phyloP scores from a whole-genome alignment of 805 yeast genomes.

The Cyberlindnera euphorbiiphila region DNA sequence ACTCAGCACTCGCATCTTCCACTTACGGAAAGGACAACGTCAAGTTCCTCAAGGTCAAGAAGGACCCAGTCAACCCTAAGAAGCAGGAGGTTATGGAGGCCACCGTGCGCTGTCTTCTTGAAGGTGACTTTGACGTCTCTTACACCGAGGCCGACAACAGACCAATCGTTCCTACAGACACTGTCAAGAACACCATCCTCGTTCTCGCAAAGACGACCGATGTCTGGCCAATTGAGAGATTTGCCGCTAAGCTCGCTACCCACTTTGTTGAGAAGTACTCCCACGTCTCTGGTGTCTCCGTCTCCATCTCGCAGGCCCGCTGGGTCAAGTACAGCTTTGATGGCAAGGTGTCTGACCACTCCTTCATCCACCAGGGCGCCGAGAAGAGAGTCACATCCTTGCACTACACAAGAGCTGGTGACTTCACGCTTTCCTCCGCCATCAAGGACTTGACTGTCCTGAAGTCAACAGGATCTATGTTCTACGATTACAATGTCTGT shows the following conservation, averaged over 20 bases:
- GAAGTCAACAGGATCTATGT: conserved; percentile 91
- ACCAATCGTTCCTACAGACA: conserved; percentile 90
- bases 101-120: conserved; percentile 68
- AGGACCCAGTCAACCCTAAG: conserved; percentile 67
- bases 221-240: conserved; percentile 88
- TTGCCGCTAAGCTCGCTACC: conserved; percentile 78
- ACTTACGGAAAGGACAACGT: conserved; percentile 92
- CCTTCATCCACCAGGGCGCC: conserved; percentile 80
- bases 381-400: conserved; percentile 66
- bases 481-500: conserved; percentile 80
- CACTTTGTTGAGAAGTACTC: conserved; percentile 76
- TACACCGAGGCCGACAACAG: conserved; percentile 87
- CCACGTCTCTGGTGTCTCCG: conserved; percentile 71
- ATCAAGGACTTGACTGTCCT: conserved; percentile 77
- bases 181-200: conserved; percentile 84
- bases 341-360: conserved; percentile 77
- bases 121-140: conserved; percentile 74
- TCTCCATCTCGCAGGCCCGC: conserved; percentile 63
- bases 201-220: conserved; percentile 78
- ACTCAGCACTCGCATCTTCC: conserved; percentile 39
- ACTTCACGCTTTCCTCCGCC: conserved; percentile 59
- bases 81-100: conserved; percentile 84
- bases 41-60: conserved; percentile 84
- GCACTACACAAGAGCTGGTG: conserved; percentile 47
- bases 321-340: conserved; percentile 77